Percentiles rank a stretch among this genome's conserved stretches.
These are phyloP conservation scores for Neurospora sp. DNA, from an alignment of 495 filamentous ascomycete genomes.

Conservation along the genomic window DNA sequence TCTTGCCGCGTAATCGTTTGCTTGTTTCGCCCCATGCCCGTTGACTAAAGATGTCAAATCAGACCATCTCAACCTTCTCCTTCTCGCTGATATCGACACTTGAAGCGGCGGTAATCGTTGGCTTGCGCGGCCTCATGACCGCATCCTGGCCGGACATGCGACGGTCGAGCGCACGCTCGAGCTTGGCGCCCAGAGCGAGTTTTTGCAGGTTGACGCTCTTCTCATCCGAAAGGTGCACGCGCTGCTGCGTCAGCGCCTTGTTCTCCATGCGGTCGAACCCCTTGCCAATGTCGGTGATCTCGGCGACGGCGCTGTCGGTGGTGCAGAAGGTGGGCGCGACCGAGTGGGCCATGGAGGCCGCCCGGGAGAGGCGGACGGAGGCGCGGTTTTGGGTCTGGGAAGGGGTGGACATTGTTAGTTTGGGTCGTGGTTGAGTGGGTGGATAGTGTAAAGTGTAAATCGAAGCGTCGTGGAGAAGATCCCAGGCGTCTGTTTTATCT, in stretches of 20 bases:
- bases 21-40: background rate
- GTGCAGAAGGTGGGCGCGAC: constrained; percentile 52
- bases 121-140: constrained; percentile 55
- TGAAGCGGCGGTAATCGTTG: constrained; percentile 14
- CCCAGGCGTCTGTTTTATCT: background rate
- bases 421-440: background rate
- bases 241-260: constrained; percentile 72
- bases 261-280: constrained; percentile 86
- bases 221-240: constrained; percentile 70
- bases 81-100: constrained; percentile 24
- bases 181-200: constrained; percentile 83
- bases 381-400: constrained; percentile 41
- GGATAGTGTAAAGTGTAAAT: background rate
- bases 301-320: constrained; percentile 51
- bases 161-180: constrained; percentile 82
- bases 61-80: constrained; percentile 10
- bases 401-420: constrained; percentile 1
- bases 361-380: constrained; percentile 65
- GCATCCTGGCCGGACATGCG: constrained; percentile 91
- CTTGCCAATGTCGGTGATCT: constrained; percentile 73
- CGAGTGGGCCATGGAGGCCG: constrained; percentile 66
- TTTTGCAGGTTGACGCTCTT: constrained; percentile 83
- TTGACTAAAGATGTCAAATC: background rate
- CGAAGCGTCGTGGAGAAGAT: constrained; percentile 1
- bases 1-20: background rate